Evolutionary conservation across 2,329 filamentous ascomycete genomes (phyloP).

Genomic region (Huntiella abstrusa): DNA sequence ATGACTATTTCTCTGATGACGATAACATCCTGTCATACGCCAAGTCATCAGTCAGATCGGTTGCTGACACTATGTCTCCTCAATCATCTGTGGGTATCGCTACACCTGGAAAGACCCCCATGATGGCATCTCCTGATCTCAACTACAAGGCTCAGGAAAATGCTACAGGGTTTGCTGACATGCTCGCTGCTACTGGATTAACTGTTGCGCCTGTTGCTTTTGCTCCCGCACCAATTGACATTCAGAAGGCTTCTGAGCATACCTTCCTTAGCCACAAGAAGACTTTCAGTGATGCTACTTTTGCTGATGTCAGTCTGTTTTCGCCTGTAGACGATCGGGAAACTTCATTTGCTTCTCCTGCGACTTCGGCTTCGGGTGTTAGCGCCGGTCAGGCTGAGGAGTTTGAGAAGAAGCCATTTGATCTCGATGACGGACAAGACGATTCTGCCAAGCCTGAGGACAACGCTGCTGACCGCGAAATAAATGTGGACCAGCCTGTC

Average conservation of each 20-base stretch:
- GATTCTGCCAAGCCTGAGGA: background rate
- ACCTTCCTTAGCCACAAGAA: constrained; percentile 8
- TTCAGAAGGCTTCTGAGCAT: background rate
- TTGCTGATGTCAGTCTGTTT: constrained; percentile 4
- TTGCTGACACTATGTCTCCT: background rate
- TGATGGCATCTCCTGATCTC: background rate
- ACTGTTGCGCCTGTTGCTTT: background rate
- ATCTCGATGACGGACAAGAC: background rate
- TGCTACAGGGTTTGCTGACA: background rate
- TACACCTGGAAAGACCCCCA: background rate
- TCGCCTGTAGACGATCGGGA: constrained; percentile 7
- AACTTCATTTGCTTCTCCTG: constrained; percentile 10
- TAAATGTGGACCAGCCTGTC: too few relatives aligned
- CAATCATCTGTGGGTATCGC: background rate
- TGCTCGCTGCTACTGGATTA: constrained; percentile 2
- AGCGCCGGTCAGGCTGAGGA: background rate
- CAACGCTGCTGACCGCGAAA: background rate
- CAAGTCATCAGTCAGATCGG: background rate
- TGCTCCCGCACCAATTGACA: constrained; percentile 3
- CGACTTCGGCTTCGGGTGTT: constrained; percentile 8
- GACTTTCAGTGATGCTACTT: constrained; percentile 6
- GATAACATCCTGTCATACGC: background rate
- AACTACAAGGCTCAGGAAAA: background rate
- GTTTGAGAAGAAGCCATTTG: constrained; percentile 6
- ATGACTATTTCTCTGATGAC: constrained; percentile 3